Percentiles rank a stretch among this genome's conserved stretches.
Conservation (phyloP, 2,329 filamentous ascomycete genomes). For the Penicillium sp. region DNA sequence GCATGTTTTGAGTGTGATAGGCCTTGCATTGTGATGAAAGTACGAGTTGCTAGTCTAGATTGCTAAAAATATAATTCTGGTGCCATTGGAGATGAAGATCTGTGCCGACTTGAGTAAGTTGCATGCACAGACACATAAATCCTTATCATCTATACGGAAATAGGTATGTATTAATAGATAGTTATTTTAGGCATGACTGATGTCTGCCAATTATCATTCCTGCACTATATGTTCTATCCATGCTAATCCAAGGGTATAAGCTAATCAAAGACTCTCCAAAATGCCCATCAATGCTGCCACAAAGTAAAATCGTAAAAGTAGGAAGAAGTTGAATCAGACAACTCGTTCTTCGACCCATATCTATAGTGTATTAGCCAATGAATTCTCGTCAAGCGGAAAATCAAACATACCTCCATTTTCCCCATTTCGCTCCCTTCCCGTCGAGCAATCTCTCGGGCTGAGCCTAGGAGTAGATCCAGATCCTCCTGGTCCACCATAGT, state of each 20-base stretch:
- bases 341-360: slow-evolving; percentile 3
- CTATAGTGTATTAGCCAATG: slow-evolving; percentile 6
- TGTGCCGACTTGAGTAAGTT: too few relatives aligned
- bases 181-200: neutral
- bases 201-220: neutral
- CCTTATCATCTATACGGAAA: neutral
- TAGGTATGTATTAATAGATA: neutral
- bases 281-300: slow-evolving; percentile 3
- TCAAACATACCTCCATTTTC: slow-evolving; percentile 83
- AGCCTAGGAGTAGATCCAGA: slow-evolving; percentile 79
- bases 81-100: neutral
- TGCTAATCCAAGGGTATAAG: slow-evolving; percentile 19
- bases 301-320: neutral
- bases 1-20: neutral
- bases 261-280: slow-evolving; percentile 4
- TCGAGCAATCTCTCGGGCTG: slow-evolving; percentile 66
- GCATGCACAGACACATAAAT: too few relatives aligned
- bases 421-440: slow-evolving; percentile 78
- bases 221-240: slow-evolving; percentile 9
- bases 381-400: neutral
- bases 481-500: slow-evolving; percentile 97
- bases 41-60: neutral
- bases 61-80: neutral
- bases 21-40: too few relatives aligned
- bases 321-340: neutral